Conservation (phyloP, 148 eudicot genomes). For the Beta vulgaris region DNA sequence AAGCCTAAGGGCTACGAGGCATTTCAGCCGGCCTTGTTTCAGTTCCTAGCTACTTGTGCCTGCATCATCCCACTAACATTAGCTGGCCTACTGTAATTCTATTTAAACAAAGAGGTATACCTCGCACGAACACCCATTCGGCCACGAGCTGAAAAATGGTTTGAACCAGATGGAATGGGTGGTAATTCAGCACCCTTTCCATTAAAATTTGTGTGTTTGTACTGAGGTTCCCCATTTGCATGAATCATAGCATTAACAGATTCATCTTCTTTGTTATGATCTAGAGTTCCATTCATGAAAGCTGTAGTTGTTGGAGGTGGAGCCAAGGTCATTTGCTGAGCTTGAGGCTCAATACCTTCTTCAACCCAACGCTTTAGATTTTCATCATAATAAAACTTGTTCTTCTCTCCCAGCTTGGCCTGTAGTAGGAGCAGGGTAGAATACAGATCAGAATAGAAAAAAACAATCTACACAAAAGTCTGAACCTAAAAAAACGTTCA, state of each 20-base stretch:
- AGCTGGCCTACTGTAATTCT: not conserved
- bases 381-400: slow-evolving; percentile 81
- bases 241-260: slow-evolving; percentile 29
- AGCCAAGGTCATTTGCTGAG: slow-evolving; percentile 64
- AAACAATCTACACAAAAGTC: not conserved
- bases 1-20: not conserved
- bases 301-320: slow-evolving; percentile 68
- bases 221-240: slow-evolving; percentile 45
- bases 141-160: slow-evolving; percentile 81
- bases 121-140: slow-evolving; percentile 80
- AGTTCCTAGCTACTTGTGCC: not conserved
- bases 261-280: slow-evolving; percentile 46
- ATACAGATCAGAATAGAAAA: not conserved
- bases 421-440: slow-evolving; percentile 23
- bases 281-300: slow-evolving; percentile 53
- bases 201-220: slow-evolving; percentile 34
- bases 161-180: slow-evolving; percentile 66
- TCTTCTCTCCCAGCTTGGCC: slow-evolving; percentile 84
- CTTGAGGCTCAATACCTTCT: slow-evolving; percentile 77
- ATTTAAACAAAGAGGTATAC: slow-evolving; percentile 25
- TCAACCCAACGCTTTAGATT: slow-evolving; percentile 93
- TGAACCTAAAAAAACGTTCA: not conserved
- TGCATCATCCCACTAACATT: too few relatives aligned
- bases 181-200: slow-evolving; percentile 62
- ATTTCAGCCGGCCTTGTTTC: not conserved